phyloP scores from a whole-genome alignment of 345 rosid genomes.

The Balakata baccata region DNA sequence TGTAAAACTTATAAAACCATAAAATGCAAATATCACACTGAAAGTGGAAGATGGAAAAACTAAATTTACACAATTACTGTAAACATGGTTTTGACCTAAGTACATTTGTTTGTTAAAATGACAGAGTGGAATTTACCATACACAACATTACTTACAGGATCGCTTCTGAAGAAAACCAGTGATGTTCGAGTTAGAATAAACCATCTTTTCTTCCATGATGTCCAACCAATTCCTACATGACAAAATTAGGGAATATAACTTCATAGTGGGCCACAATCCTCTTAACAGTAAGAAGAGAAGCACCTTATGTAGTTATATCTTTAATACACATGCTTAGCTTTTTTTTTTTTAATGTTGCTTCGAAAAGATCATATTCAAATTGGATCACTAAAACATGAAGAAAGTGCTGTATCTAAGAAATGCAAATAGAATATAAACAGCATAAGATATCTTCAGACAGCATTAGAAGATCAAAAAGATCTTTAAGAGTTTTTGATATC shows the following conservation, averaged over 20 bases:
- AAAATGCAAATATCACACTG: not conserved
- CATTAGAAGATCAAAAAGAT: not conserved
- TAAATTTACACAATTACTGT: not conserved
- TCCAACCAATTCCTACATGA: constrained; percentile 70
- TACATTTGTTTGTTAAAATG: not conserved
- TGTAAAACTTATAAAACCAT: constrained; percentile 13
- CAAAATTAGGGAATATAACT: not conserved
- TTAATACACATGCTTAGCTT: not conserved
- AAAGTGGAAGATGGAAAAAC: constrained; percentile 2
- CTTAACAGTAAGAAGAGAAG: not conserved
- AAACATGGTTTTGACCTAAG: not conserved
- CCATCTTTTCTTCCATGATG: constrained; percentile 81
- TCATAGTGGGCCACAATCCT: not conserved
- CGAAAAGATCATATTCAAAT: too few relatives aligned
- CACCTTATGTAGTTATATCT: not conserved
- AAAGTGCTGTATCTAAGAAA: too few relatives aligned
- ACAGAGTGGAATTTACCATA: constrained; percentile 9
- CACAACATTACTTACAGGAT: constrained; percentile 50
- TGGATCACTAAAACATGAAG: too few relatives aligned
- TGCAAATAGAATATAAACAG: too few relatives aligned
- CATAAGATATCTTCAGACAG: not conserved
- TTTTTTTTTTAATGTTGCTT: not conserved
- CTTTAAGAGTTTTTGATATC: not conserved
- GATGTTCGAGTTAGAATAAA: constrained; percentile 67
- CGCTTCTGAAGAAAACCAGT: constrained; percentile 73